These are phyloP conservation scores for Neltuma alba DNA, from an alignment of 306 rosid species.

Conservation along the genomic window DNA sequence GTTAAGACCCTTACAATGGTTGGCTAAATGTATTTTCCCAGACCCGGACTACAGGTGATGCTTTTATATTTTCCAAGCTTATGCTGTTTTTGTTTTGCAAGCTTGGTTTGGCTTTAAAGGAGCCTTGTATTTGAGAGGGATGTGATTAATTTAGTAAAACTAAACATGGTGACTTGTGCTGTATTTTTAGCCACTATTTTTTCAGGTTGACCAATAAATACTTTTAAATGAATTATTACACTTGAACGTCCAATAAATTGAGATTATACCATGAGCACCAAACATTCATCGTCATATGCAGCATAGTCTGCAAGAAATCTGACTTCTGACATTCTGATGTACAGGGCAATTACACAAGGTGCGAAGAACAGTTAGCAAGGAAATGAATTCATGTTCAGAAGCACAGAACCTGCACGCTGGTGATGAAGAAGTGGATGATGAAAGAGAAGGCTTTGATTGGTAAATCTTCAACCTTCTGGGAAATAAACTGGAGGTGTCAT, in stretches of 20 bases:
- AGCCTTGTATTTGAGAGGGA: slow-evolving; percentile 34
- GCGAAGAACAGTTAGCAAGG: slow-evolving; percentile 4
- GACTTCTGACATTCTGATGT: background rate
- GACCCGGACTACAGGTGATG: slow-evolving; percentile 63
- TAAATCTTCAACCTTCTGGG: background rate
- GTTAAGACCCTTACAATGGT: slow-evolving; percentile 80
- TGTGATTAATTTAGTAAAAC: background rate
- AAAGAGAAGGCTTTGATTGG: background rate
- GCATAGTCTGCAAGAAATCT: background rate
- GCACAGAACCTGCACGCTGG: background rate
- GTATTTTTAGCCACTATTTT: background rate
- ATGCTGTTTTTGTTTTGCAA: slow-evolving; percentile 25
- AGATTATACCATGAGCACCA: background rate
- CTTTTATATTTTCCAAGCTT: slow-evolving; percentile 20
- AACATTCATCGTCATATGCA: slow-evolving; percentile 5
- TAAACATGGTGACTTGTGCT: slow-evolving; percentile 25
- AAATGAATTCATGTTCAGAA: background rate
- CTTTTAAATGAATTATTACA: background rate
- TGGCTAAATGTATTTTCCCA: slow-evolving; percentile 63
- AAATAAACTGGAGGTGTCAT: background rate
- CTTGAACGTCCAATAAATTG: background rate
- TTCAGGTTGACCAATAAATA: background rate
- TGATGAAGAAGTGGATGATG: background rate
- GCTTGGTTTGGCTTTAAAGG: slow-evolving; percentile 37
- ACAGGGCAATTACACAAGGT: slow-evolving; percentile 14